Base-by-base conservation (phyloP, 768 basidiomycete genomes). In the Leccinum fibrillosum region DNA sequence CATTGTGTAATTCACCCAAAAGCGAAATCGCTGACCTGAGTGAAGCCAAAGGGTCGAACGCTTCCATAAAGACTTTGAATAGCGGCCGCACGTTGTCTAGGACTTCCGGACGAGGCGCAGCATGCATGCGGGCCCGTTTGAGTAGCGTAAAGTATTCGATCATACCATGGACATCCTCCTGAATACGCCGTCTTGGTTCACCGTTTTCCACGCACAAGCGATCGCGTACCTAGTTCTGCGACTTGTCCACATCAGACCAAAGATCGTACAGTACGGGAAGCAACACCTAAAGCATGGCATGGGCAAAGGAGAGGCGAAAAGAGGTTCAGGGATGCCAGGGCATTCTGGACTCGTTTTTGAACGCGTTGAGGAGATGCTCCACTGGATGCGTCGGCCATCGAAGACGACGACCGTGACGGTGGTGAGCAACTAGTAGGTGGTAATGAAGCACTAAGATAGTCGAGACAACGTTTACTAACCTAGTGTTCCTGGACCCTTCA, bases 1-100 rank as follows among this genome's bases (percentile, higher is more conserved):
- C n/a, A n/a, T n/a, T 28, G 28, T 2, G 11, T 32, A 7, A n/a
- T 17, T 11, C 37, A 34, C 25, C 21, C 25, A 25, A 11, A 28
- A 30, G 17, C 5, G 9, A n/a, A 54, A 30, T 44, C 5, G 53
- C 68, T 53, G 44, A 78, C 78, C 60, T 74, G 62, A 45, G 50
- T 61, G 53, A 62, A 64, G 19, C 68, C 68, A 48, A 69, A 69
- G 12, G 47, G 60, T 89, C 88, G 62, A 96, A 86, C 4, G 84
- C 86, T 15, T 88, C 84, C 51, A 95, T 74, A 78, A 94, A 93
- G 15, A 91, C 78, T 59, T 86, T 86, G 76, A 92, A 94, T 32
- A 89, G 62, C 3, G 78, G 59, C 11, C 89, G 86, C 52, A 92
- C 68, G 53, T 89, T 77, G 32, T 88, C 85, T 19, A 86, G 74